Conservation (phyloP, 306 rosid species). For the Vigna mungo region DNA sequence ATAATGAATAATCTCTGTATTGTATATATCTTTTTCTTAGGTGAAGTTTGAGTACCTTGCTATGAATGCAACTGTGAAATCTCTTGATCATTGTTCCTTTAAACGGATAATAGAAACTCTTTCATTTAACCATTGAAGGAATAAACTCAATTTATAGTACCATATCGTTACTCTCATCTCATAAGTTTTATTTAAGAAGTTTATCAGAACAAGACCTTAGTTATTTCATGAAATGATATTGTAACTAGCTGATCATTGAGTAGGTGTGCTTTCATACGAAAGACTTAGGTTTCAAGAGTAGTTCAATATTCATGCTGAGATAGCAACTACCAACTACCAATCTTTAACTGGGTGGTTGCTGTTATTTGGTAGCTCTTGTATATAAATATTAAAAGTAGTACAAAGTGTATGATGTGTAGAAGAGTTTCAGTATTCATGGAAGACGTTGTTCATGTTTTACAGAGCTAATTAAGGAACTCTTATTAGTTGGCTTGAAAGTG, state of each 20-base stretch:
- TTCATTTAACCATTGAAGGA: no score
- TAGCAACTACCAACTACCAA: not conserved
- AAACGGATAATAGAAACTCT: not conserved
- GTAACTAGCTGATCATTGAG: no score
- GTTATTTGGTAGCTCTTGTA: not conserved
- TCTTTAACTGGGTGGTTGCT: not conserved
- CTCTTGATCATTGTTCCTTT: not conserved
- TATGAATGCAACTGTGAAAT: not conserved
- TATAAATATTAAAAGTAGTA: no score
- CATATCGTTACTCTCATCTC: no score
- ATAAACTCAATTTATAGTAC: no score
- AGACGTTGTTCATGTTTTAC: not conserved
- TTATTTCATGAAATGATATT: not conserved
- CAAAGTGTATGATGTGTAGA: no score
- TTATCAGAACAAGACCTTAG: not conserved
- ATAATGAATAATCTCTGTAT: not conserved
- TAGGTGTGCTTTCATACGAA: no score
- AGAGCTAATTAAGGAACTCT: not conserved
- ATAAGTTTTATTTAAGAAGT: no score
- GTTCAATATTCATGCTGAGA: no score
- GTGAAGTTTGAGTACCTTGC: not conserved
- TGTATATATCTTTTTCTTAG: not conserved
- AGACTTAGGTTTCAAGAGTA: no score
- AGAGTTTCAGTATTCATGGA: not conserved
- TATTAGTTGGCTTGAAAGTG: not conserved